phyloP scores from a whole-genome alignment of 106 monocot genomes.

The Agapanthus africanus region DNA sequence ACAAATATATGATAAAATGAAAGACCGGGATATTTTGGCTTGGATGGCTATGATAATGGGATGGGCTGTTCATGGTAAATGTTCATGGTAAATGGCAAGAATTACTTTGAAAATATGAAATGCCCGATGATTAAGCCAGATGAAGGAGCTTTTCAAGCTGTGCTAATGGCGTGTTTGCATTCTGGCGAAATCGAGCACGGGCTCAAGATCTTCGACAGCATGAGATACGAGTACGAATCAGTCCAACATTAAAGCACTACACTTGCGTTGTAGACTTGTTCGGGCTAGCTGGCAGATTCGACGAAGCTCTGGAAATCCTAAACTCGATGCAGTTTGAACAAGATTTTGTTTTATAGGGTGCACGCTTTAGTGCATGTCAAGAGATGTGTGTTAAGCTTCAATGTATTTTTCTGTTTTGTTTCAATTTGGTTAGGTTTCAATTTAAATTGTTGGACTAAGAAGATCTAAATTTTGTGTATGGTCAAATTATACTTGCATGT shows the following conservation, averaged over 20 bases:
- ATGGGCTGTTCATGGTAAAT: constrained; percentile 27
- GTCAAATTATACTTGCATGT: too few species aligned
- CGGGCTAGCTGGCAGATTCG: constrained; percentile 23
- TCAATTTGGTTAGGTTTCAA: too few species aligned
- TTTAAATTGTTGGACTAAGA: too few species aligned
- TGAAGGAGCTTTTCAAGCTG: constrained; percentile 27
- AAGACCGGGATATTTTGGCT: constrained; percentile 13
- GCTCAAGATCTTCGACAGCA: constrained; percentile 24
- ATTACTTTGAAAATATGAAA: constrained; percentile 31
- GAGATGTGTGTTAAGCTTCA: too few species aligned
- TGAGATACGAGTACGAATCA: constrained; percentile 18
- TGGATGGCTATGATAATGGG: constrained; percentile 47
- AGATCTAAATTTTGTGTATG: too few species aligned
- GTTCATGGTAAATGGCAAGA: constrained; percentile 25
- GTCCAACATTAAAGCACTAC: constrained; percentile 32
- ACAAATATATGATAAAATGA: constrained; percentile 23
- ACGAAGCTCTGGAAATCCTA: constrained; percentile 28
- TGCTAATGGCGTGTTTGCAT: constrained; percentile 28
- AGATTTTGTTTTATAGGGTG: constrained; percentile 47
- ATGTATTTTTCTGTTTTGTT: too few species aligned
- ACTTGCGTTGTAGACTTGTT: constrained; percentile 36
- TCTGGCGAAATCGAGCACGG: constrained; percentile 26
- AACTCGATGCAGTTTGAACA: constrained; percentile 33
- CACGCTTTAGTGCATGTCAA: constrained; percentile 38
- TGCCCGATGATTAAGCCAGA: constrained; percentile 18